Evolutionary conservation across 305 asterid species (phyloP).

Genomic region (Fraxinus nigra): DNA sequence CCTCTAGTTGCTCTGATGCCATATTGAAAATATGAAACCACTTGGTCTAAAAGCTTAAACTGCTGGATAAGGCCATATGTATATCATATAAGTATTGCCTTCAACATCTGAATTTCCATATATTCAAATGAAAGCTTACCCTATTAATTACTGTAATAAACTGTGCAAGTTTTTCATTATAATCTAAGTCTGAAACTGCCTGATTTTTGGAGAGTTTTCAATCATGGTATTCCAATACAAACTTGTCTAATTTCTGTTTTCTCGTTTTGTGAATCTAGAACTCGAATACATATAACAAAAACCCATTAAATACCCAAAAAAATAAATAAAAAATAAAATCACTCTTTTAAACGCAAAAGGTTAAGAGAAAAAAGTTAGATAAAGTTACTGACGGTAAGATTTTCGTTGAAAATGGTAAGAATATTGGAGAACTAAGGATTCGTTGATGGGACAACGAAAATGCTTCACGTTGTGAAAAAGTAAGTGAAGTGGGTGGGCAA

Average conservation of each 20-base stretch:
- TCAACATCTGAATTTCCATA: background rate
- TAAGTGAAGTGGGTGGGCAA: background rate
- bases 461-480: background rate
- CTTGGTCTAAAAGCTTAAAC: background rate
- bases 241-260: background rate
- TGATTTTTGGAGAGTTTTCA: background rate
- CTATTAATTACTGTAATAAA: background rate
- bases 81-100: background rate
- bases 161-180: background rate
- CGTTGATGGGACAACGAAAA: background rate
- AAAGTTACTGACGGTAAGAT: background rate
- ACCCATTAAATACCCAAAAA: background rate
- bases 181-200: background rate
- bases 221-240: background rate
- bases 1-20: background rate
- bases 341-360: background rate
- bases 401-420: background rate
- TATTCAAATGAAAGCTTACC: background rate
- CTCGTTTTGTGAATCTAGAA: background rate
- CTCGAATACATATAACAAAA: background rate
- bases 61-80: background rate
- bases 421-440: background rate
- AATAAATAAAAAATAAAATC: background rate
- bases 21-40: background rate
- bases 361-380: background rate